A percentile compares a stretch with the other conserved stretches of the same genome.
phyloP scores from a whole-genome alignment of 2,329 filamentous ascomycete species.

The Aureobasidium leucospermi region DNA sequence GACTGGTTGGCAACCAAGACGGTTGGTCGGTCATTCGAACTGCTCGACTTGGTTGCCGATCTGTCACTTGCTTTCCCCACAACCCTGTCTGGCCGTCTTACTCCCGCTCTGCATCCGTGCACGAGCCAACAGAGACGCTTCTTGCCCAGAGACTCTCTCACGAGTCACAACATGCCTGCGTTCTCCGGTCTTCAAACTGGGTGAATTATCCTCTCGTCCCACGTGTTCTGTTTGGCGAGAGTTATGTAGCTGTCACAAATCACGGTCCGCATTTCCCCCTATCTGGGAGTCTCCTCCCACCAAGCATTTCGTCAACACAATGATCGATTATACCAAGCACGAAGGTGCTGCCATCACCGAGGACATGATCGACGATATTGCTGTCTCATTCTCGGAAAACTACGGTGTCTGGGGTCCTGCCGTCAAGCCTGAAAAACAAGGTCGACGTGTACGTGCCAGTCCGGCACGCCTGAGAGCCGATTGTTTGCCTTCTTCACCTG shows the following conservation, averaged over 20 bases:
- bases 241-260: not conserved
- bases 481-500: not conserved
- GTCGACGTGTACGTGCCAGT: conserved; percentile 3
- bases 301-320: not conserved
- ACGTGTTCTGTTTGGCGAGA: not conserved
- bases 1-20: not conserved
- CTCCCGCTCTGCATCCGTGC: too few relatives aligned
- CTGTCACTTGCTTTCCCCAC: not conserved
- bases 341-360: not conserved
- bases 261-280: too few relatives aligned
- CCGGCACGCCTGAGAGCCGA: not conserved
- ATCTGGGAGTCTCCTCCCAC: not conserved
- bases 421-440: not conserved
- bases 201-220: not conserved
- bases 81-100: not conserved
- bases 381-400: not conserved
- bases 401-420: conserved; percentile 2
- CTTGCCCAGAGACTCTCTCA: too few relatives aligned
- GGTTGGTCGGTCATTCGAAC: not conserved
- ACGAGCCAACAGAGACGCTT: too few relatives aligned
- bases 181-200: not conserved
- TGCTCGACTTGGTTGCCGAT: not conserved
- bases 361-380: not conserved
- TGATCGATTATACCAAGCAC: not conserved
- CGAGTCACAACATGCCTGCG: too few relatives aligned